phyloP scores from a whole-genome alignment of 176 grass and related monocot species.

The Elaeis guineensis region DNA sequence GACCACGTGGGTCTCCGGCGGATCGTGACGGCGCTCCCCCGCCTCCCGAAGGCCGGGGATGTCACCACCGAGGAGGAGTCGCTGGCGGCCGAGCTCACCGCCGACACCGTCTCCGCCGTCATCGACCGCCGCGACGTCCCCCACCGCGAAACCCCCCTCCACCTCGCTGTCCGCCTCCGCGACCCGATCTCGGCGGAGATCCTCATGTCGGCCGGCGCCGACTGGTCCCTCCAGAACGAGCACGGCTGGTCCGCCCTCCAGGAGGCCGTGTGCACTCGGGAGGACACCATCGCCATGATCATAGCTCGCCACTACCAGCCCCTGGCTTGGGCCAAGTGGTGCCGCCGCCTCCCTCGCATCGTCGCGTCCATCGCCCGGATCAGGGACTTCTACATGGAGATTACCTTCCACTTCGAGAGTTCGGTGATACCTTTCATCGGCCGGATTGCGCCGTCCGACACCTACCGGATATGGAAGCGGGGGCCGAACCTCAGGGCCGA shows the following conservation, averaged over 20 bases:
- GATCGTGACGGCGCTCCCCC: conserved; percentile 39
- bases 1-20: conserved; percentile 51
- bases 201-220: conserved; percentile 76
- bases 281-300: conserved; percentile 73
- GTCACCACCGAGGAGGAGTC: conserved; percentile 61
- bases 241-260: conserved; percentile 90
- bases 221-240: conserved; percentile 96
- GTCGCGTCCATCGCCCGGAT: conserved; percentile 66
- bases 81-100: conserved; percentile 45
- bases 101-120: conserved; percentile 51
- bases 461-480: conserved; percentile 95
- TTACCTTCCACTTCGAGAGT: conserved; percentile 98
- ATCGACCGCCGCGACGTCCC: conserved; percentile 89
- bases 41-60: conserved; percentile 63
- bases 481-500: conserved; percentile 53
- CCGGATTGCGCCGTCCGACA: conserved; percentile 88
- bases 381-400: conserved; percentile 98
- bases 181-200: conserved; percentile 72
- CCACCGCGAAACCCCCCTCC: conserved; percentile 77
- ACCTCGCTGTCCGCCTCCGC: conserved; percentile 77
- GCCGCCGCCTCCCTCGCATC: conserved; percentile 71
- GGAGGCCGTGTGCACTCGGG: conserved; percentile 80
- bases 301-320: conserved; percentile 96
- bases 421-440: conserved; percentile 95
- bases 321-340: conserved; percentile 97